These are phyloP conservation scores for Penicillium ucsense DNA, from an alignment of 495 filamentous ascomycete species.

Conservation along the genomic window DNA sequence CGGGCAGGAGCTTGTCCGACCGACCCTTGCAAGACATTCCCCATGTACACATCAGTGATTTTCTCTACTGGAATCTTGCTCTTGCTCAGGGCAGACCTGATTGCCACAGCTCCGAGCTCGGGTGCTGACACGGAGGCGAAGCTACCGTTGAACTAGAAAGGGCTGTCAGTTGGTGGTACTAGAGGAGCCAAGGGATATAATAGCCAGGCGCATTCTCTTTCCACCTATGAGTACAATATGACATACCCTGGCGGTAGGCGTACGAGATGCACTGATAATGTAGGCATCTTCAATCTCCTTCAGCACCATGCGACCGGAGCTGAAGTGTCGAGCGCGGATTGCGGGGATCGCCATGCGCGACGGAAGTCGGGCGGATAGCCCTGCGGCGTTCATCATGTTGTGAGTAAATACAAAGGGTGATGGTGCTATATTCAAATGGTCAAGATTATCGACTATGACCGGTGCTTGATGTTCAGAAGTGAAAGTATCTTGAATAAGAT, in stretches of 20 bases:
- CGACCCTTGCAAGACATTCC: constrained; percentile 80
- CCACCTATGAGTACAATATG: no score
- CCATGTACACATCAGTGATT: constrained; percentile 91
- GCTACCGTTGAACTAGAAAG: constrained; percentile 77
- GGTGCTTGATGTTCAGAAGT: no score
- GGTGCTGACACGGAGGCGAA: constrained; percentile 75
- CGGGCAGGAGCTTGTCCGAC: constrained; percentile 87
- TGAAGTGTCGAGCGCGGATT: constrained; percentile 54
- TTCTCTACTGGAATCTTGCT: constrained; percentile 66
- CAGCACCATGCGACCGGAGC: constrained; percentile 43
- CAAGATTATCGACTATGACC: not conserved
- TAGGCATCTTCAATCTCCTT: constrained; percentile 81
- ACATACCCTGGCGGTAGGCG: constrained; percentile 74
- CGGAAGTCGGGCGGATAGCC: constrained; percentile 21
- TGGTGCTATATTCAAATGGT: not conserved
- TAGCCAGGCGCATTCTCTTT: not conserved
- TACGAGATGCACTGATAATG: constrained; percentile 79
- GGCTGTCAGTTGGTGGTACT: not conserved
- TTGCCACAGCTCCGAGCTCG: constrained; percentile 74
- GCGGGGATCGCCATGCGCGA: constrained; percentile 26
- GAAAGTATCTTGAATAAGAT: no score
- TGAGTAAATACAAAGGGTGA: not conserved
- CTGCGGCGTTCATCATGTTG: constrained; percentile 18
- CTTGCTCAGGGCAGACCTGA: constrained; percentile 78
- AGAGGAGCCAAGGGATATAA: not conserved